Conservation (phyloP, 495 filamentous ascomycete species). For the Podospora pseudocomata region DNA sequence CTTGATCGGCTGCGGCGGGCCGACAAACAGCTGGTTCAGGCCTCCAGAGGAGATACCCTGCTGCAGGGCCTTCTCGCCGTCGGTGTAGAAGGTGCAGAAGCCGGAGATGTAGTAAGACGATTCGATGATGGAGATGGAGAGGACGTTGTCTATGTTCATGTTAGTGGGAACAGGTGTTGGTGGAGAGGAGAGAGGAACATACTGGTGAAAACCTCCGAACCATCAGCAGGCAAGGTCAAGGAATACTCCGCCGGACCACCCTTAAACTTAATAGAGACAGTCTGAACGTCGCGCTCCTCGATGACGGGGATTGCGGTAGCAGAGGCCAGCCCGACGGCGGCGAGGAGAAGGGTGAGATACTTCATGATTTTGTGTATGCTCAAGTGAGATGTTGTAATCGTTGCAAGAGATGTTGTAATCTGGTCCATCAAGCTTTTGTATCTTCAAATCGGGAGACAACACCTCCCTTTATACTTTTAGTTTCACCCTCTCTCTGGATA, state of each 20-base stretch:
- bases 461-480: background rate
- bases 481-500: background rate
- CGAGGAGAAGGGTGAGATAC: slow-evolving; percentile 9
- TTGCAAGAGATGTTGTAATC: background rate
- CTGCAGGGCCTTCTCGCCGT: slow-evolving; percentile 13
- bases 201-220: slow-evolving; percentile 26
- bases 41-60: slow-evolving; percentile 24
- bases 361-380: slow-evolving; percentile 19
- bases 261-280: slow-evolving; percentile 30
- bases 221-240: slow-evolving; percentile 31
- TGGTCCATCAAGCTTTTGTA: background rate
- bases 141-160: slow-evolving; percentile 23
- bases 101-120: slow-evolving; percentile 31
- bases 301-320: slow-evolving; percentile 19
- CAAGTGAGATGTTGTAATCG: slow-evolving; percentile 1
- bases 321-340: slow-evolving; percentile 16
- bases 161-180: background rate
- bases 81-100: slow-evolving; percentile 28
- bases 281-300: slow-evolving; percentile 24
- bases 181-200: background rate
- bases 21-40: slow-evolving; percentile 28
- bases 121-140: slow-evolving; percentile 30
- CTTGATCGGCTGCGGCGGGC: slow-evolving; percentile 30
- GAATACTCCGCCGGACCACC: slow-evolving; percentile 29
- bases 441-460: background rate